Evolutionary conservation across 768 basidiomycete genomes (phyloP).

Genomic region (Gautieria morchelliformis): DNA sequence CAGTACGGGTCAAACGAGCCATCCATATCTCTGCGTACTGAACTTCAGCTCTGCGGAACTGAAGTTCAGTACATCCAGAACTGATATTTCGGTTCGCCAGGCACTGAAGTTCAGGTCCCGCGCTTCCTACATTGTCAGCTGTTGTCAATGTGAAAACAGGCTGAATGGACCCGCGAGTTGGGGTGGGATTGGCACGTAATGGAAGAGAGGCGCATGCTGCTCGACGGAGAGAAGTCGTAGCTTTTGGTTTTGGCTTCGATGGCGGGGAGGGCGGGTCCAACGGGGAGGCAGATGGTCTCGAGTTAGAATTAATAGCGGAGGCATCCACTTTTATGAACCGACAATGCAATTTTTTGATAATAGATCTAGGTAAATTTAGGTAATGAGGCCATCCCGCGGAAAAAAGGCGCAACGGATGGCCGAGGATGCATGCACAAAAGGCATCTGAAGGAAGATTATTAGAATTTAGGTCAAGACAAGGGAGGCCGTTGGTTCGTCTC

Average conservation of each 20-base stretch:
- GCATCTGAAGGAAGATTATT: neutral
- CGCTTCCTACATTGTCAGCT: too few relatives aligned
- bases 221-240: conserved; percentile 68
- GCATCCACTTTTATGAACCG: too few relatives aligned
- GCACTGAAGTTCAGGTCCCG: too few relatives aligned
- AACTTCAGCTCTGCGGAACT: too few relatives aligned
- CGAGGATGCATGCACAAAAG: neutral
- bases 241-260: conserved; percentile 67
- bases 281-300: neutral
- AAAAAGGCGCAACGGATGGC: neutral
- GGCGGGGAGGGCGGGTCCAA: conserved; percentile 6
- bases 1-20: too few relatives aligned
- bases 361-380: too few relatives aligned
- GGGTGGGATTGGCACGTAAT: conserved; percentile 79
- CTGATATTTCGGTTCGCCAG: too few relatives aligned
- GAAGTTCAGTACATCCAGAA: too few relatives aligned
- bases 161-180: conserved; percentile 71
- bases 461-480: neutral
- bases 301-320: too few relatives aligned
- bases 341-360: too few relatives aligned
- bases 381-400: neutral
- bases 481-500: neutral
- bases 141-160: conserved; percentile 80
- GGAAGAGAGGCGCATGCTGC: conserved; percentile 79
- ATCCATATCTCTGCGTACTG: too few relatives aligned